phyloP scores from a whole-genome alignment of 495 filamentous ascomycete species.

The Darksidea phi region DNA sequence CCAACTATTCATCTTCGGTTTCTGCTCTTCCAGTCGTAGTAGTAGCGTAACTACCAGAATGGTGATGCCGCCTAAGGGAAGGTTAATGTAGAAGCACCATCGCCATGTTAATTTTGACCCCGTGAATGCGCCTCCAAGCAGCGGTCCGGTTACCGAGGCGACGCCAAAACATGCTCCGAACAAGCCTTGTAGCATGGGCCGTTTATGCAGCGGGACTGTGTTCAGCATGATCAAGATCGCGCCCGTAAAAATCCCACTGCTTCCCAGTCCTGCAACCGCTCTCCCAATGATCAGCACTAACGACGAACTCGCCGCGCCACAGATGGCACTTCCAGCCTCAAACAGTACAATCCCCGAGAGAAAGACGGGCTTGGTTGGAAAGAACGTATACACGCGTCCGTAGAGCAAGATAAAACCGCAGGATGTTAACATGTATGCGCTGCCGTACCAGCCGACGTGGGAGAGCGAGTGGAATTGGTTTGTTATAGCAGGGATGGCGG shows the following conservation, averaged over 20 bases:
- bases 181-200: slow-evolving; percentile 71
- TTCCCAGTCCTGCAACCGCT: slow-evolving; percentile 78
- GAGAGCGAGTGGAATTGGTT: slow-evolving; percentile 35
- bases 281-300: slow-evolving; percentile 77
- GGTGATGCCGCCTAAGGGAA: slow-evolving; percentile 65
- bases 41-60: slow-evolving; percentile 56
- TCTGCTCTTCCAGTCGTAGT: slow-evolving; percentile 37
- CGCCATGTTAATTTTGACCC: slow-evolving; percentile 60
- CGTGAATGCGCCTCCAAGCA: slow-evolving; percentile 45
- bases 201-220: slow-evolving; percentile 68
- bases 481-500: slow-evolving; percentile 36
- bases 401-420: slow-evolving; percentile 69
- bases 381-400: slow-evolving; percentile 79
- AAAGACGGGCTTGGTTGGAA: slow-evolving; percentile 67
- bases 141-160: slow-evolving; percentile 52
- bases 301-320: slow-evolving; percentile 73
- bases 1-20: slow-evolving; percentile 6
- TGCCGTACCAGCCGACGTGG: slow-evolving; percentile 37
- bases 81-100: slow-evolving; percentile 60
- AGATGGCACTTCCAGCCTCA: slow-evolving; percentile 78
- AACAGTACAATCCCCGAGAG: slow-evolving; percentile 71
- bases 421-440: slow-evolving; percentile 33
- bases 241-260: slow-evolving; percentile 81
- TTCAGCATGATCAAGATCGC: slow-evolving; percentile 78
- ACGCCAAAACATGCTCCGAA: slow-evolving; percentile 79